Percentiles rank a stretch among this genome's conserved stretches.
These are phyloP conservation scores for Phialophora tarda DNA, from an alignment of 2,329 filamentous ascomycete species.

Conservation along the genomic window DNA sequence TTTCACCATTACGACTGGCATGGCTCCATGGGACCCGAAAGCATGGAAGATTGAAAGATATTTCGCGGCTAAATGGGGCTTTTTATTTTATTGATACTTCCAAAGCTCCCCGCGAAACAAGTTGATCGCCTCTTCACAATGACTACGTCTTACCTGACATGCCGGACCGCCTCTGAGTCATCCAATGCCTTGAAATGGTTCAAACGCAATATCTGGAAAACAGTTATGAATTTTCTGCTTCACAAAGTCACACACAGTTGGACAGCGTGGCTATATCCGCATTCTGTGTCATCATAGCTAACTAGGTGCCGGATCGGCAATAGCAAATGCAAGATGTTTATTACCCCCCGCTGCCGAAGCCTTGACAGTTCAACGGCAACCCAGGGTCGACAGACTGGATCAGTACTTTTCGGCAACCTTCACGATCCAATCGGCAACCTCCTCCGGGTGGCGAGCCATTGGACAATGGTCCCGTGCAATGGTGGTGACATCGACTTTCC, in stretches of 20 bases:
- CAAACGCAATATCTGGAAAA: not conserved
- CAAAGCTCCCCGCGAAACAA: not conserved
- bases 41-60: slow-evolving; percentile 45
- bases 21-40: slow-evolving; percentile 43
- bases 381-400: not conserved
- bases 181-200: not conserved
- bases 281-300: not conserved
- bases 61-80: slow-evolving; percentile 48
- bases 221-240: not conserved
- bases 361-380: not conserved
- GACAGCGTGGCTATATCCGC: not conserved
- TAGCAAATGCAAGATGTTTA: not conserved
- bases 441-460: slow-evolving; percentile 37
- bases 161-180: not conserved
- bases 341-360: not conserved
- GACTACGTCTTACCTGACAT: not conserved
- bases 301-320: not conserved
- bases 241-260: not conserved
- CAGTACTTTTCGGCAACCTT: slow-evolving; percentile 16
- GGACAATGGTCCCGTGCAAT: slow-evolving; percentile 44
- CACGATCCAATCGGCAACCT: slow-evolving; percentile 35
- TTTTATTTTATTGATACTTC: slow-evolving; percentile 38
- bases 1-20: slow-evolving; percentile 43
- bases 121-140: not conserved
- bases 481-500: slow-evolving; percentile 45